A percentile compares a stretch with the other conserved stretches of the same genome.
phyloP scores from a whole-genome alignment of 306 rosid genomes.

The Biancaea sappan region DNA sequence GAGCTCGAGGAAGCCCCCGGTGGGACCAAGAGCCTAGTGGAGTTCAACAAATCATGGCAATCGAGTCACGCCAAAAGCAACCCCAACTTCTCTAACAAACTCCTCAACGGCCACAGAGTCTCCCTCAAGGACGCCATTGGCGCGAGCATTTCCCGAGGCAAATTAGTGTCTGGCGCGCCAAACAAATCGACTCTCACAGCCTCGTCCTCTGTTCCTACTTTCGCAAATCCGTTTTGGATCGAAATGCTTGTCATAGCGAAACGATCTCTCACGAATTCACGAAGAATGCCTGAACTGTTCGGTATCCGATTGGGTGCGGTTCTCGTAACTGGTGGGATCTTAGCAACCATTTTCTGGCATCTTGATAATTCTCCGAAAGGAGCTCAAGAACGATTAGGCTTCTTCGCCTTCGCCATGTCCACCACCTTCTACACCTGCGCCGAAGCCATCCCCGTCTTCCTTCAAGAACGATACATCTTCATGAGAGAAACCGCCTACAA shows the following conservation, averaged over 20 bases:
- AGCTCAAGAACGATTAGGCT: constrained; percentile 71
- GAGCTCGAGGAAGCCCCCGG: constrained; percentile 69
- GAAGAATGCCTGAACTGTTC: constrained; percentile 77
- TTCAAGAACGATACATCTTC: constrained; percentile 96
- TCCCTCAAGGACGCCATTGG: constrained; percentile 78
- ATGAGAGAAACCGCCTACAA: constrained; percentile 95
- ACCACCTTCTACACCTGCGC: constrained; percentile 94
- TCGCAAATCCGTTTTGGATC: constrained; percentile 79
- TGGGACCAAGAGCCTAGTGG: constrained; percentile 69
- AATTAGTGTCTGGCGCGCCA: constrained; percentile 76
- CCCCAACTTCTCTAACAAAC: not conserved
- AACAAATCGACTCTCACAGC: constrained; percentile 36
- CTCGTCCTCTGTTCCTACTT: constrained; percentile 51
- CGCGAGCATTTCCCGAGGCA: constrained; percentile 77
- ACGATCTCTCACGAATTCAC: constrained; percentile 68
- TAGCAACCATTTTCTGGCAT: constrained; percentile 75
- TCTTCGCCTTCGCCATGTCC: constrained; percentile 94
- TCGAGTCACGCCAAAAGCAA: constrained; percentile 11
- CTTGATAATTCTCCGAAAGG: constrained; percentile 84
- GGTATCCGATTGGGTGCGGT: constrained; percentile 84
- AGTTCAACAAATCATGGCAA: constrained; percentile 79
- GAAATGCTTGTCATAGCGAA: constrained; percentile 68
- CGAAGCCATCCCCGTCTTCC: constrained; percentile 80
- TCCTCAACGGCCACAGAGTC: not conserved
- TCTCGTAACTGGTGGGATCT: constrained; percentile 64